Percentiles rank a stretch among this genome's conserved stretches.
Conservation (phyloP, 805 yeast species). For the Brettanomyces anomalus region DNA sequence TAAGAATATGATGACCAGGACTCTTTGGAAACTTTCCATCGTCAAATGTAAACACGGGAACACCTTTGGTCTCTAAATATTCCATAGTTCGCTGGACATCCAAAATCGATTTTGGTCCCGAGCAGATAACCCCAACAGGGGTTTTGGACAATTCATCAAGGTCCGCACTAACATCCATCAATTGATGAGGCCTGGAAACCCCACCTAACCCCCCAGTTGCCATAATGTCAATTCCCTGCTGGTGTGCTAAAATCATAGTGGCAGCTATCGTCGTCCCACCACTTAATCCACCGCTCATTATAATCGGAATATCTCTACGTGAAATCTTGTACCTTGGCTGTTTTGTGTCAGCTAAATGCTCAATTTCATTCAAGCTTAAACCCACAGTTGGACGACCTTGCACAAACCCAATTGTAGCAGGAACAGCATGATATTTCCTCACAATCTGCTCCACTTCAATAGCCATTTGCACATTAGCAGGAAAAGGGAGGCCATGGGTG, state of each 20-base stretch:
- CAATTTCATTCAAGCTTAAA: constrained; percentile 37
- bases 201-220: constrained; percentile 95
- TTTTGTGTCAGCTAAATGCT: constrained; percentile 34
- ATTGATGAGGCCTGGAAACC: constrained; percentile 71
- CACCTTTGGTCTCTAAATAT: constrained; percentile 85
- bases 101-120: constrained; percentile 82
- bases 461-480: constrained; percentile 70
- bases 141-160: constrained; percentile 77
- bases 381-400: constrained; percentile 71
- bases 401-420: constrained; percentile 79
- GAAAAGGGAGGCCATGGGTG: constrained; percentile 84
- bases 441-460: constrained; percentile 51
- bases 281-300: constrained; percentile 49
- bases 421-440: constrained; percentile 57
- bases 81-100: constrained; percentile 79
- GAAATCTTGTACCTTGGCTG: constrained; percentile 52
- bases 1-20: constrained; percentile 24
- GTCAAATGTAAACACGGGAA: constrained; percentile 58
- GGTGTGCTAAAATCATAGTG: constrained; percentile 72
- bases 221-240: constrained; percentile 74
- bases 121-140: constrained; percentile 83
- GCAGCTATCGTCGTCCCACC: constrained; percentile 92
- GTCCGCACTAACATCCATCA: constrained; percentile 79
- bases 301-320: constrained; percentile 67
- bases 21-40: constrained; percentile 31